A percentile compares a stretch with the other conserved stretches of the same genome.
Evolutionary conservation across 306 rosid species (phyloP).

Genomic region (Quercus robur): DNA sequence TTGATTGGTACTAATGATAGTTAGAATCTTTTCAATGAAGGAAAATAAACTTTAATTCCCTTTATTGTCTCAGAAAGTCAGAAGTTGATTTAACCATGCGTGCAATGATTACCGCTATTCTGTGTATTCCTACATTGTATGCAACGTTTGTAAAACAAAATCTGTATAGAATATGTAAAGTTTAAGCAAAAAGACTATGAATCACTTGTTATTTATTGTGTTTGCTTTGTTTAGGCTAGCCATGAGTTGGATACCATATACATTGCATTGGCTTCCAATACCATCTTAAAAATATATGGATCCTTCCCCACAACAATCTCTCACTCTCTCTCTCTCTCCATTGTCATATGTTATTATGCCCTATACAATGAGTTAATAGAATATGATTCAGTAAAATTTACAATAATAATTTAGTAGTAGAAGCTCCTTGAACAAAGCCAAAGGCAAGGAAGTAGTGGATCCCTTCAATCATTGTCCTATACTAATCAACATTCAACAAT

Average conservation of each 20-base stretch:
- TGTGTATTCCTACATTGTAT: no score
- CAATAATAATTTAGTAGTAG: no score
- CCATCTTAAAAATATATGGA: not conserved
- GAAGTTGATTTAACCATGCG: not conserved
- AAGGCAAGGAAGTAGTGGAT: no score
- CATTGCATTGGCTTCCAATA: conserved; percentile 22
- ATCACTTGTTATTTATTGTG: conserved; percentile 6
- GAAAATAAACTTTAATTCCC: not conserved
- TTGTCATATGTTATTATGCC: not conserved
- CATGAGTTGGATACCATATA: conserved; percentile 36
- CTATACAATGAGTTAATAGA: not conserved
- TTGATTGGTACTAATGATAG: not conserved
- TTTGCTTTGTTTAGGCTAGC: conserved; percentile 21
- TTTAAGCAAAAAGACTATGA: no score
- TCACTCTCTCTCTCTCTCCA: not conserved
- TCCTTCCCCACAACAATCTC: not conserved
- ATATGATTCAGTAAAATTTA: no score
- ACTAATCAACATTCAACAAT: no score
- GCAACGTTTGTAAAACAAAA: no score
- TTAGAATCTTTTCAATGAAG: not conserved
- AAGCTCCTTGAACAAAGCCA: no score
- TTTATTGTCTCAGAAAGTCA: not conserved
- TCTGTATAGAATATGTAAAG: no score
- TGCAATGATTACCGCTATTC: not conserved
- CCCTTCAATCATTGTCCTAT: no score